A percentile compares a stretch with the other conserved stretches of the same genome.
Conservation (phyloP, 768 basidiomycete genomes). For the Podaxis mareebaensis region DNA sequence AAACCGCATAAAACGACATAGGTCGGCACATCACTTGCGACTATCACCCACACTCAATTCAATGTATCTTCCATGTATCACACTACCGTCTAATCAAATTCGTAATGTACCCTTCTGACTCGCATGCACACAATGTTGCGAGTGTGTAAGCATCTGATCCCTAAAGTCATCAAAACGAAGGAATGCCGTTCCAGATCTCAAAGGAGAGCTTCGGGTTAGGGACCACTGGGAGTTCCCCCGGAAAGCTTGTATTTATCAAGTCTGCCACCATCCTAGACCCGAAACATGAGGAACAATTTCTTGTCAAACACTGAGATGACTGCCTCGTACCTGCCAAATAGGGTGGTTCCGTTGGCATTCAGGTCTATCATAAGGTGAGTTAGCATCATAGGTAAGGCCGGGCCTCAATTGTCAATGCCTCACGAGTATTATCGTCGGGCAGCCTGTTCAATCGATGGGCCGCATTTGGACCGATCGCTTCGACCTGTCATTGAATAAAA, state of each 20-base stretch:
- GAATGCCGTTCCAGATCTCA: constrained; percentile 39
- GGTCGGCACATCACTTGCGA: neutral
- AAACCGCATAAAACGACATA: constrained; percentile 13
- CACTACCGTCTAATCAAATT: neutral
- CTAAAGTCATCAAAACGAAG: constrained; percentile 31
- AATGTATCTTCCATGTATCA: neutral
- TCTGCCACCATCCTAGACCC: constrained; percentile 39
- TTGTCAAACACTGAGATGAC: neutral
- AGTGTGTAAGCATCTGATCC: no score
- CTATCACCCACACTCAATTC: neutral
- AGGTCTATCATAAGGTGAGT: constrained; percentile 25
- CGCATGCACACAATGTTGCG: neutral
- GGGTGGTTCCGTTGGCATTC: constrained; percentile 40
- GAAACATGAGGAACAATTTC: neutral
- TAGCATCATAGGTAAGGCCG: neutral
- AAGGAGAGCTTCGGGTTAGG: constrained; percentile 35
- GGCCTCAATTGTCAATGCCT: constrained; percentile 10
- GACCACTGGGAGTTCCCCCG: constrained; percentile 35
- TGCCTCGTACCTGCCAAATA: constrained; percentile 36
- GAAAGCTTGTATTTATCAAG: constrained; percentile 35
- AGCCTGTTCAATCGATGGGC: constrained; percentile 39
- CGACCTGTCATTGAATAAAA: constrained; percentile 23
- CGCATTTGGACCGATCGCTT: constrained; percentile 40
- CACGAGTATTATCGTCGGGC: constrained; percentile 40
- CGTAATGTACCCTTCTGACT: neutral